Conservation (phyloP, 805 yeast species). For the Wickerhamiella lipophila region DNA sequence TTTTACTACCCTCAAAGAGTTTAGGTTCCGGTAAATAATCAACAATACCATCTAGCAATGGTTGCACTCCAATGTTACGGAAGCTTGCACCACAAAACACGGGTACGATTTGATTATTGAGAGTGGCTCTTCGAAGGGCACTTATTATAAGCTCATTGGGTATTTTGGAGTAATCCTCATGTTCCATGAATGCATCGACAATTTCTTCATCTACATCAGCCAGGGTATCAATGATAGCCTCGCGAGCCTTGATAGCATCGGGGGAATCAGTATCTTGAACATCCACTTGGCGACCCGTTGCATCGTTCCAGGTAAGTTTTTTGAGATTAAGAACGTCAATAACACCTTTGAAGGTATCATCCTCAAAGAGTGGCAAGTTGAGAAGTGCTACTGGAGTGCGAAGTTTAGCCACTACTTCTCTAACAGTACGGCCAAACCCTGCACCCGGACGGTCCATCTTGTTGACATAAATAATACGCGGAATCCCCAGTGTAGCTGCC, state of each 20-base stretch:
- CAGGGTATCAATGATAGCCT: conserved; percentile 68
- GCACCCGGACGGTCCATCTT: conserved; percentile 97
- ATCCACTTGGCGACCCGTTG: conserved; percentile 40
- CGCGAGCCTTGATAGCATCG: conserved; percentile 47
- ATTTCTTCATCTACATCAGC: conserved; percentile 72
- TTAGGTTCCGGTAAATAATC: conserved; percentile 72
- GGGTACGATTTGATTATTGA: conserved; percentile 50
- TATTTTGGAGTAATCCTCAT: conserved; percentile 42
- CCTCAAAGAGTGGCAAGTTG: conserved; percentile 62
- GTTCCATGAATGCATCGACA: conserved; percentile 62
- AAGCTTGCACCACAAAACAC: conserved; percentile 90
- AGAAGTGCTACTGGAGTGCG: conserved; percentile 60
- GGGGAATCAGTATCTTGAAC: conserved; percentile 29
- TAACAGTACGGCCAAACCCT: conserved; percentile 80
- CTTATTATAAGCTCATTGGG: conserved; percentile 40
- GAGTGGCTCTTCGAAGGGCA: conserved; percentile 54
- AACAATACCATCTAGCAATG: conserved; percentile 71
- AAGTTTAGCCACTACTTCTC: conserved; percentile 64
- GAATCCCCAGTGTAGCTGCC: conserved; percentile 53
- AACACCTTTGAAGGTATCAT: conserved; percentile 52
- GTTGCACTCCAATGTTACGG: conserved; percentile 87
- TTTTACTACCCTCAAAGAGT: conserved; percentile 38
- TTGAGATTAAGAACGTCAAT: conserved; percentile 60
- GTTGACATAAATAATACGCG: conserved; percentile 69
- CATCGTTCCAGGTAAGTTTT: conserved; percentile 35